Evolutionary conservation across 805 yeast genomes (phyloP).

Genomic region (Jamesozyma piceae): DNA sequence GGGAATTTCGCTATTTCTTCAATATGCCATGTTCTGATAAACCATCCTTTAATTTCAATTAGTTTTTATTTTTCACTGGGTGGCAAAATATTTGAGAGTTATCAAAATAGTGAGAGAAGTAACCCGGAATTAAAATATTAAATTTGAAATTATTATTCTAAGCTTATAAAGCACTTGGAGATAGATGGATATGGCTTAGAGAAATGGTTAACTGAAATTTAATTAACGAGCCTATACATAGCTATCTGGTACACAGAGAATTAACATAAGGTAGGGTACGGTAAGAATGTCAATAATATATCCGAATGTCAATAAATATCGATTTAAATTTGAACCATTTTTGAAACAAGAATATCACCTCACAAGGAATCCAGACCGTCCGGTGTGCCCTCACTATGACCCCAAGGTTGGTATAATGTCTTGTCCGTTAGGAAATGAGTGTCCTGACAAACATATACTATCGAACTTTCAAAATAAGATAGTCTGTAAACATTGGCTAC

Average conservation of each 20-base stretch:
- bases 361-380: constrained; percentile 82
- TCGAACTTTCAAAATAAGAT: constrained; percentile 62
- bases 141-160: no score
- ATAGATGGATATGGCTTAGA: no score
- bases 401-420: constrained; percentile 45
- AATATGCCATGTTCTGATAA: no score
- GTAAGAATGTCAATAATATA: constrained; percentile 32
- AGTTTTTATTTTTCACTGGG: not conserved
- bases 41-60: not conserved
- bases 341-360: constrained; percentile 70
- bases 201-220: no score
- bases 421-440: constrained; percentile 79
- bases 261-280: no score
- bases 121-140: no score
- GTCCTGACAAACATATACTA: constrained; percentile 79
- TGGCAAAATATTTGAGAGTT: not conserved
- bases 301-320: constrained; percentile 34
- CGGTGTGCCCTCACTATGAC: constrained; percentile 45
- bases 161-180: no score
- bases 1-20: no score
- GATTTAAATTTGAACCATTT: constrained; percentile 72
- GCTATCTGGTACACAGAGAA: no score
- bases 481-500: constrained; percentile 96
- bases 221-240: no score
- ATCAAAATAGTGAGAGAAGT: not conserved